Conservation (phyloP, 768 basidiomycete genomes). For the Macrolepiota albuminosa region DNA sequence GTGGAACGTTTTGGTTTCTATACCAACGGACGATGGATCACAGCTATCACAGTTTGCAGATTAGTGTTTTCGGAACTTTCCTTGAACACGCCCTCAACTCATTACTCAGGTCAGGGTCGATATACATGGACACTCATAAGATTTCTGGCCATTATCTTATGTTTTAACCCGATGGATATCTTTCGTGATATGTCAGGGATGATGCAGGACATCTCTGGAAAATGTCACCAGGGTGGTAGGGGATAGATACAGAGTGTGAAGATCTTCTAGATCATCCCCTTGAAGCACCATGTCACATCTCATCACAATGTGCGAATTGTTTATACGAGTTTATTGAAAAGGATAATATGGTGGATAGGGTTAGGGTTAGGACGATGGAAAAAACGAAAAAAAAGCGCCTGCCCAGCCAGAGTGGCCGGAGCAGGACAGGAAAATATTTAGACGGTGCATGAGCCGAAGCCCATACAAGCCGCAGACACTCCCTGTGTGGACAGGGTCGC, state of each 20-base stretch:
- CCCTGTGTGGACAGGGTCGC: conserved; percentile 67
- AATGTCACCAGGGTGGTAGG: no score
- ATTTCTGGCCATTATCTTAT: no score
- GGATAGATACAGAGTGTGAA: no score
- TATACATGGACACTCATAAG: no score
- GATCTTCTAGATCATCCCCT: no score
- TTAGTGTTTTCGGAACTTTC: conserved; percentile 5
- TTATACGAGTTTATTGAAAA: no score
- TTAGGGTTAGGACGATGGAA: neutral
- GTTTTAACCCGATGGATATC: no score
- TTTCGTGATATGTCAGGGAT: no score
- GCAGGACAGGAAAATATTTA: conserved; percentile 60
- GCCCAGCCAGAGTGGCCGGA: conserved; percentile 45
- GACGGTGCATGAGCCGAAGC: conserved; percentile 64
- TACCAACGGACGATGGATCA: neutral
- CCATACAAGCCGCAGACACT: conserved; percentile 47
- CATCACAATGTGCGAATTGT: no score
- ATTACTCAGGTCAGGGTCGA: neutral
- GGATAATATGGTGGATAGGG: neutral
- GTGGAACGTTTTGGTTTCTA: neutral
- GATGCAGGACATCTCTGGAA: no score
- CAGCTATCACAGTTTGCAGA: neutral
- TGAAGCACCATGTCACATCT: no score
- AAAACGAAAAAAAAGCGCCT: conserved; percentile 24
- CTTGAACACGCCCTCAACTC: conserved; percentile 6